Conservation (phyloP, 345 rosid species). For the Salix viminalis region DNA sequence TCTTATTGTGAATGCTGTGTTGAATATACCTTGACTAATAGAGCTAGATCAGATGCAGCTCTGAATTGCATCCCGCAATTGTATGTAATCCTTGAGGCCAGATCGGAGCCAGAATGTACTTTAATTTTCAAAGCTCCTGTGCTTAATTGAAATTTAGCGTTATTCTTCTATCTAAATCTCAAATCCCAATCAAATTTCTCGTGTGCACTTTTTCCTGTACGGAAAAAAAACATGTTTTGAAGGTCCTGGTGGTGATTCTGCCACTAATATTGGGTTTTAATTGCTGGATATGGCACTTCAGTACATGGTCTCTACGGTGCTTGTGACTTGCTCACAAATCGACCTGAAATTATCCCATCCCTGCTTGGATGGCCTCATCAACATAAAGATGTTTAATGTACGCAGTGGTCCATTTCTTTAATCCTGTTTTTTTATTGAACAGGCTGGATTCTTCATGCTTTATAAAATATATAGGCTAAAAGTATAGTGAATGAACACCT, state of each 20-base stretch:
- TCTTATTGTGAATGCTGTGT: neutral
- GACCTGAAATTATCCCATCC: neutral
- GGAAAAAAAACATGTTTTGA: neutral
- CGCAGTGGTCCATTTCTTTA: too few relatives aligned
- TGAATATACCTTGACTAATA: neutral
- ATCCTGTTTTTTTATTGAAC: neutral
- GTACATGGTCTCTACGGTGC: too few relatives aligned
- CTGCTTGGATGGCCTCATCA: neutral
- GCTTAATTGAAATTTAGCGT: neutral
- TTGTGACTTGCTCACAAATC: too few relatives aligned
- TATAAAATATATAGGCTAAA: too few relatives aligned
- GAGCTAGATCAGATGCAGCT: slow-evolving; percentile 10
- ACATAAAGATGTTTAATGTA: neutral
- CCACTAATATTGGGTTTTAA: neutral
- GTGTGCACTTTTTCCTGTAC: neutral
- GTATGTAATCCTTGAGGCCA: neutral
- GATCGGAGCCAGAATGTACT: slow-evolving; percentile 5
- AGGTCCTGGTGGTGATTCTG: neutral
- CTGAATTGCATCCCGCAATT: slow-evolving; percentile 8
- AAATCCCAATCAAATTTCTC: neutral
- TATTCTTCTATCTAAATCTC: neutral
- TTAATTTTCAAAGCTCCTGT: neutral
- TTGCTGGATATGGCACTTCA: neutral
- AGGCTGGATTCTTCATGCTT: neutral
- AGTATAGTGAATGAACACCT: neutral